phyloP scores from a whole-genome alignment of 2,329 filamentous ascomycete species.

The Aspergillus sp. region DNA sequence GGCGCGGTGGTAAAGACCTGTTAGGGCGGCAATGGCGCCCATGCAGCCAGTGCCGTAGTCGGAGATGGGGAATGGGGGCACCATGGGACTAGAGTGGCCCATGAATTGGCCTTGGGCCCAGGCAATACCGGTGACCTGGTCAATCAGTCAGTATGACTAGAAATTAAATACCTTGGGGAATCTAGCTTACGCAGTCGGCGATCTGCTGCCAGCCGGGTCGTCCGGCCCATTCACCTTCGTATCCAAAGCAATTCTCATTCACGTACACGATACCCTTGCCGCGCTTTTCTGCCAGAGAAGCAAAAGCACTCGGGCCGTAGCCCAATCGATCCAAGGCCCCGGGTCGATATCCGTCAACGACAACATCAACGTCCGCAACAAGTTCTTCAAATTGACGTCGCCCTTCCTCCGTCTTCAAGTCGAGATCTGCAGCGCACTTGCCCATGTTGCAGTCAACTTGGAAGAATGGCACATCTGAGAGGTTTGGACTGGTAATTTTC shows the following conservation, averaged over 20 bases:
- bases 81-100: slow-evolving; percentile 30
- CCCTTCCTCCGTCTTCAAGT: slow-evolving; percentile 51
- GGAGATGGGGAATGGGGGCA: slow-evolving; percentile 46
- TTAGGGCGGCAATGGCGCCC: slow-evolving; percentile 59
- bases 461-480: slow-evolving; percentile 65
- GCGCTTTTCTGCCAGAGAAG: slow-evolving; percentile 46
- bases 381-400: slow-evolving; percentile 52
- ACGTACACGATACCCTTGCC: slow-evolving; percentile 61
- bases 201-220: slow-evolving; percentile 66
- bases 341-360: slow-evolving; percentile 63
- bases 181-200: slow-evolving; percentile 52
- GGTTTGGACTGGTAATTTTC: slow-evolving; percentile 59
- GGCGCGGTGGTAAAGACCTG: slow-evolving; percentile 55
- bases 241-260: slow-evolving; percentile 66
- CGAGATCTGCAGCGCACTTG: slow-evolving; percentile 58
- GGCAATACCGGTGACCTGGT: slow-evolving; percentile 33
- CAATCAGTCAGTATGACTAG: not conserved
- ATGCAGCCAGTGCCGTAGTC: slow-evolving; percentile 65
- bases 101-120: slow-evolving; percentile 38
- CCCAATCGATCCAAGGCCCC: slow-evolving; percentile 57
- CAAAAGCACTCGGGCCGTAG: slow-evolving; percentile 51
- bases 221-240: slow-evolving; percentile 53
- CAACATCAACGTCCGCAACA: slow-evolving; percentile 55
- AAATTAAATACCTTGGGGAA: not conserved
- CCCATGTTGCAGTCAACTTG: slow-evolving; percentile 66